phyloP scores from a whole-genome alignment of 768 basidiomycete species.

The Xerocomus potaroensis region DNA sequence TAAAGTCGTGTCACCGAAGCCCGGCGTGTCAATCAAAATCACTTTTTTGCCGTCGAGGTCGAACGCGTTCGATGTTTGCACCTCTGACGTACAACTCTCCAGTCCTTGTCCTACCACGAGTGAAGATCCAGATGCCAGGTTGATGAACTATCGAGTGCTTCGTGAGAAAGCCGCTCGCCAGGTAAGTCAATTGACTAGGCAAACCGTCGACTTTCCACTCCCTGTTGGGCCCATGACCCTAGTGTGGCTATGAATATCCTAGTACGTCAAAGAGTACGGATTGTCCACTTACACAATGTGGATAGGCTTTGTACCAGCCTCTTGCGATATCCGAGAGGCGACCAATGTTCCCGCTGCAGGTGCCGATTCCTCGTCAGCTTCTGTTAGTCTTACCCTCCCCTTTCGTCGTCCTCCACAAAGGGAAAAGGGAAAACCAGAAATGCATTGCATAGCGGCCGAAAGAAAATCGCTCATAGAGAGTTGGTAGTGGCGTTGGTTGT shows the following conservation, averaged over 20 bases:
- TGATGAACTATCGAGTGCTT: slow-evolving; percentile 30
- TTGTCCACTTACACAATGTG: slow-evolving; percentile 25
- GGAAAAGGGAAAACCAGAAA: slow-evolving; percentile 1
- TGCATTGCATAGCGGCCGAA: slow-evolving; percentile 2
- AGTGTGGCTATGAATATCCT: slow-evolving; percentile 4
- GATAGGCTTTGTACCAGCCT: slow-evolving; percentile 13
- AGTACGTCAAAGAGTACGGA: background rate
- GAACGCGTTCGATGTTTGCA: slow-evolving; percentile 28
- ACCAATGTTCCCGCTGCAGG: background rate
- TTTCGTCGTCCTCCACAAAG: slow-evolving; percentile 1
- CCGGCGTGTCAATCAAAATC: slow-evolving; percentile 57
- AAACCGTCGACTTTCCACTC: slow-evolving; percentile 30
- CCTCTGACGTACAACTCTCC: slow-evolving; percentile 33
- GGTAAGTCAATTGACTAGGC: background rate
- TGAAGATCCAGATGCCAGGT: slow-evolving; percentile 27
- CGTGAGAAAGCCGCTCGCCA: background rate
- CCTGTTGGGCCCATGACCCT: slow-evolving; percentile 30
- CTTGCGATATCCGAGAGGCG: background rate
- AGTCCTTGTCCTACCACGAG: slow-evolving; percentile 30
- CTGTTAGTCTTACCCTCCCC: slow-evolving; percentile 13
- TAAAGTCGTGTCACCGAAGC: slow-evolving; percentile 51
- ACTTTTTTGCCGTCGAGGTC: slow-evolving; percentile 32
- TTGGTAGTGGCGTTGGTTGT: slow-evolving; percentile 8
- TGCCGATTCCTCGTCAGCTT: slow-evolving; percentile 16
- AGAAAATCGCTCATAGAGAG: slow-evolving; percentile 20